Base-by-base conservation (phyloP, 1,284 basidiomycete genomes). In the Rhodotorula mucilaginosa region DNA sequence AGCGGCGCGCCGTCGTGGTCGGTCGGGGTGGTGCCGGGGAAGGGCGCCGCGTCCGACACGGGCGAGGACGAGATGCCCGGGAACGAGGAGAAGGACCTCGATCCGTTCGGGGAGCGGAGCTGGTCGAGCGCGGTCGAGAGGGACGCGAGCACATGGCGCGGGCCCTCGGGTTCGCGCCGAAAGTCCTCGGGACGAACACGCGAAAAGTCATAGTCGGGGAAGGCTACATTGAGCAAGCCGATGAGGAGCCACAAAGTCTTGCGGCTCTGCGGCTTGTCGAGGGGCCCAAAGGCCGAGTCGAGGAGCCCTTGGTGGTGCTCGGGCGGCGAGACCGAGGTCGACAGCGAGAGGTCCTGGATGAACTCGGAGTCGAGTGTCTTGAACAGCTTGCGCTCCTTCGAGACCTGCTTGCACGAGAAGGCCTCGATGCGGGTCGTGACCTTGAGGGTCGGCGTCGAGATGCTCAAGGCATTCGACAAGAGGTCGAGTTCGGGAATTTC, bases 331-430 rank as follows among this genome's bases (percentile, higher is more conserved):
- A 86, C 88, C 88, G 58, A 89, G 87, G 65, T 89, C 88, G 57
- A 88, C 81, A 47, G 89, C 86, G 75, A 73, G 58, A 91, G 88
- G 79, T 92, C 89, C 57, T 80, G 78, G 69, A 88, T 87, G 83
- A 96, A 93, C 54, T 90, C 89, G 76, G 87, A 86, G 81, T 97
- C 93, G 83, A 98, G 89, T 21, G 89, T 85, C 80, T 92, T 94
- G 86, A 94, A 95, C 81, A 97, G 89, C 80, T 92, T 93, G 87
- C 95, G 94, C 86, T 99, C 97, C 80, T 92, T 91, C 77, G 92
- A 92, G 82, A 97, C 90, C 79, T 94, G 91, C 86, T 99, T 99
- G 87, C 93, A 96, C 78, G 91, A 93, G 84, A 98, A 99, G 0
- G 93, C 94, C 82, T 99, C 96, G 81, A 99, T 89, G 76, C 94